These are phyloP conservation scores for Blastomyces silverae DNA, from an alignment of 2,329 filamentous ascomycete species.

Conservation along the genomic window DNA sequence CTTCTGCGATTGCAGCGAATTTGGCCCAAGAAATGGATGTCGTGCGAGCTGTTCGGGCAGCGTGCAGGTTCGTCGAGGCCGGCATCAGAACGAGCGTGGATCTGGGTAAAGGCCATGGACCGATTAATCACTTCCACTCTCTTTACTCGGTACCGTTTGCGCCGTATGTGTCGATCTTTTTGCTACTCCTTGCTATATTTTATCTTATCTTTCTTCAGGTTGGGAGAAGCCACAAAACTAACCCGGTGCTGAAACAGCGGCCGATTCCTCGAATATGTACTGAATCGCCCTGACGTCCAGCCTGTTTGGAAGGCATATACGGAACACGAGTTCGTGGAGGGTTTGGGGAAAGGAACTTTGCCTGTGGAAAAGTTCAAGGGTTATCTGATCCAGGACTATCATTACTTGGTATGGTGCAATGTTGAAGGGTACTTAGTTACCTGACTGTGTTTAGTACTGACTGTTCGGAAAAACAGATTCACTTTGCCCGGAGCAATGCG, in stretches of 20 bases:
- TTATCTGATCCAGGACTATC: slow-evolving; percentile 87
- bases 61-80: slow-evolving; percentile 55
- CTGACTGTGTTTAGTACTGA: slow-evolving; percentile 13
- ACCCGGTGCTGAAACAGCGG: slow-evolving; percentile 45
- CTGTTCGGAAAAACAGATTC: slow-evolving; percentile 48
- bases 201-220: neutral
- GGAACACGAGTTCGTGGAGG: slow-evolving; percentile 73
- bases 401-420: slow-evolving; percentile 61
- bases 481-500: slow-evolving; percentile 81
- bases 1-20: slow-evolving; percentile 63
- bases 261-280: slow-evolving; percentile 74
- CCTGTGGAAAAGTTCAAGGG: slow-evolving; percentile 72
- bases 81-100: slow-evolving; percentile 53
- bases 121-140: slow-evolving; percentile 63
- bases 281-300: slow-evolving; percentile 67
- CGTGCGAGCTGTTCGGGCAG: slow-evolving; percentile 47
- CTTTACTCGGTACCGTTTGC: slow-evolving; percentile 54
- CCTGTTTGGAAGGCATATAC: slow-evolving; percentile 68
- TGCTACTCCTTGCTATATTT: neutral
- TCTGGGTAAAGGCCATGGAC: slow-evolving; percentile 55
- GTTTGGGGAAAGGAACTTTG: slow-evolving; percentile 67
- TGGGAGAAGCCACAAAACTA: neutral
- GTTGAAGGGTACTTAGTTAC: neutral
- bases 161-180: slow-evolving; percentile 37
- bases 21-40: slow-evolving; percentile 48